Conservation (phyloP, 176 grass and related monocot species). For the Oryza rufipogon region DNA sequence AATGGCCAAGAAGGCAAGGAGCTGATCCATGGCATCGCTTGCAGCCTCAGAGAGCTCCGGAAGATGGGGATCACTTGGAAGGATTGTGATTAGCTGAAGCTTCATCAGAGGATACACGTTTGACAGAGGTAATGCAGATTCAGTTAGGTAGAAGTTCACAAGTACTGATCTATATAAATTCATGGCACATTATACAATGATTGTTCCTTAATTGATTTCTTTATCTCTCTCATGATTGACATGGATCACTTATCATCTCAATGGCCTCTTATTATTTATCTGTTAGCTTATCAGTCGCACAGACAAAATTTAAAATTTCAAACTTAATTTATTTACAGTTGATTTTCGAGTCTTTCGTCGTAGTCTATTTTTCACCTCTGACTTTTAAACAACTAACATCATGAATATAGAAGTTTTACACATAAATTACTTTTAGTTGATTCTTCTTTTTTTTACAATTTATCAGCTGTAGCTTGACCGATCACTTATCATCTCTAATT, state of each 20-base stretch:
- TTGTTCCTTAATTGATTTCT: neutral
- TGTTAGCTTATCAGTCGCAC: too few species aligned
- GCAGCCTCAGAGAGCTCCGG: conserved; percentile 62
- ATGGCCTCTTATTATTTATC: neutral
- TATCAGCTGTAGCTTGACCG: too few species aligned
- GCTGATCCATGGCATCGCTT: conserved; percentile 71
- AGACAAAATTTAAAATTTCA: too few species aligned
- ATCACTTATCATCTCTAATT: neutral
- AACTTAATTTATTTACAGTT: too few species aligned
- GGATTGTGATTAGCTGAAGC: conserved; percentile 46
- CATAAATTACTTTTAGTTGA: too few species aligned
- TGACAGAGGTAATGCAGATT: conserved; percentile 23
- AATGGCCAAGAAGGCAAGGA: conserved; percentile 50
- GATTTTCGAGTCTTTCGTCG: too few species aligned
- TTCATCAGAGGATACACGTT: neutral
- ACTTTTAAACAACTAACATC: neutral
- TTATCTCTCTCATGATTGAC: neutral
- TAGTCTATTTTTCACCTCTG: too few species aligned
- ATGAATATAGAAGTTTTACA: too few species aligned
- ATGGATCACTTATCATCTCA: neutral
- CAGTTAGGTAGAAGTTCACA: neutral
- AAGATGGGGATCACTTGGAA: conserved; percentile 49
- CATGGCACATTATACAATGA: neutral
- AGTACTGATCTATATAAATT: neutral
- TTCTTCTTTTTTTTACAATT: too few species aligned